phyloP scores from a whole-genome alignment of 139 green algal genomes.

The Chlamydomonas sp. region DNA sequence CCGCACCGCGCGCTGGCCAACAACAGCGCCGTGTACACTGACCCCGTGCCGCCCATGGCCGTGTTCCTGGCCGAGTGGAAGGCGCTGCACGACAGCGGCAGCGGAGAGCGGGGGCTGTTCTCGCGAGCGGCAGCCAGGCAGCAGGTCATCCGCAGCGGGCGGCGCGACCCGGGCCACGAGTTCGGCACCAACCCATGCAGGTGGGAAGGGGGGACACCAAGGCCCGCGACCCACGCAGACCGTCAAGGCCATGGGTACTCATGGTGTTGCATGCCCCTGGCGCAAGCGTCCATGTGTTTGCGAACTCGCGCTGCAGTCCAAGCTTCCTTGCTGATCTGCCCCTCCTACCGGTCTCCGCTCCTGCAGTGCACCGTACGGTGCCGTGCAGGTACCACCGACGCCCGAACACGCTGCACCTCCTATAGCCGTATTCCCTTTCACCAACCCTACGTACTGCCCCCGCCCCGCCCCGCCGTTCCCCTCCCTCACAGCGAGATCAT shows the following conservation, averaged over 20 bases:
- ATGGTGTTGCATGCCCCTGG: not conserved
- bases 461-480: not conserved
- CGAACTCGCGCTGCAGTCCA: too few species aligned
- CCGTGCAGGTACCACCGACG: too few species aligned
- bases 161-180: slow-evolving; percentile 20
- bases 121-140: slow-evolving; percentile 38
- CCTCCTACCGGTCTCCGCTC: too few species aligned
- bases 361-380: too few species aligned
- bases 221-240: too few species aligned
- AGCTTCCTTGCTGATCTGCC: too few species aligned
- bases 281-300: too few species aligned
- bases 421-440: not conserved
- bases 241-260: not conserved
- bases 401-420: too few species aligned
- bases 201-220: not conserved
- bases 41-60: slow-evolving; percentile 35
- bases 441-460: not conserved
- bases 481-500: slow-evolving; percentile 48
- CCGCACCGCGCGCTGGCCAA: slow-evolving; percentile 54
- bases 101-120: slow-evolving; percentile 59
- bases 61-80: slow-evolving; percentile 53
- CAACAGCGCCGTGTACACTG: slow-evolving; percentile 57
- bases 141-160: slow-evolving; percentile 35
- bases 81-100: slow-evolving; percentile 51
- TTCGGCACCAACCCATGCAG: slow-evolving; percentile 62